Evolutionary conservation across 2,329 filamentous ascomycete genomes (phyloP).

Genomic region (Colletotrichum plurivorum): DNA sequence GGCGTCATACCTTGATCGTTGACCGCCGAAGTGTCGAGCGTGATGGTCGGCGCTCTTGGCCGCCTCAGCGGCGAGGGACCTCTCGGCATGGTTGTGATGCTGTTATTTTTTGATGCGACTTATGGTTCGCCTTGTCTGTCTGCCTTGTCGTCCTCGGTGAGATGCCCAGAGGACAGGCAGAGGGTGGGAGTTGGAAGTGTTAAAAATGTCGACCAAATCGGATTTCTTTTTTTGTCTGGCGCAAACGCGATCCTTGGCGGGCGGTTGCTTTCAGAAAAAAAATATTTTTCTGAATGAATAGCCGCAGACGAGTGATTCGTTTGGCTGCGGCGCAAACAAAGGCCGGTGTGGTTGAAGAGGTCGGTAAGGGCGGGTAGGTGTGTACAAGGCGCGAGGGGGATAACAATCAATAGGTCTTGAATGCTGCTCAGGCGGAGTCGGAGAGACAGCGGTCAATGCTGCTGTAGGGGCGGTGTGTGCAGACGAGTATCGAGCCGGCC

Average conservation of each 20-base stretch:
- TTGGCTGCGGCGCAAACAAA: slow-evolving; percentile 31
- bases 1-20: slow-evolving; percentile 41
- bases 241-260: too few relatives aligned
- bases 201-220: background rate
- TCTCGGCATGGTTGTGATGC: slow-evolving; percentile 22
- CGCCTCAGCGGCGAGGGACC: slow-evolving; percentile 30
- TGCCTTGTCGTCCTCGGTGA: background rate
- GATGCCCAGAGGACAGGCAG: background rate
- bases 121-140: background rate
- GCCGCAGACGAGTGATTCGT: background rate
- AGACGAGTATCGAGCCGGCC: too few relatives aligned
- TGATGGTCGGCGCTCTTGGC: slow-evolving; percentile 41
- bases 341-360: slow-evolving; percentile 1
- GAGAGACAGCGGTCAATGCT: background rate
- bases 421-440: background rate
- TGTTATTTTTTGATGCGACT: background rate
- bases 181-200: background rate
- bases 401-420: slow-evolving; percentile 5
- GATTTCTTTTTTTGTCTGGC: too few relatives aligned
- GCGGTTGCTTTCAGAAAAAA: slow-evolving; percentile 1
- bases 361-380: background rate
- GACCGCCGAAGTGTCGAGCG: slow-evolving; percentile 40
- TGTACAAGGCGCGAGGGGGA: background rate
- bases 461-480: background rate
- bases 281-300: background rate